These are phyloP conservation scores for Porpolomopsis calyptriformis DNA, from an alignment of 768 basidiomycete genomes.

Conservation along the genomic window DNA sequence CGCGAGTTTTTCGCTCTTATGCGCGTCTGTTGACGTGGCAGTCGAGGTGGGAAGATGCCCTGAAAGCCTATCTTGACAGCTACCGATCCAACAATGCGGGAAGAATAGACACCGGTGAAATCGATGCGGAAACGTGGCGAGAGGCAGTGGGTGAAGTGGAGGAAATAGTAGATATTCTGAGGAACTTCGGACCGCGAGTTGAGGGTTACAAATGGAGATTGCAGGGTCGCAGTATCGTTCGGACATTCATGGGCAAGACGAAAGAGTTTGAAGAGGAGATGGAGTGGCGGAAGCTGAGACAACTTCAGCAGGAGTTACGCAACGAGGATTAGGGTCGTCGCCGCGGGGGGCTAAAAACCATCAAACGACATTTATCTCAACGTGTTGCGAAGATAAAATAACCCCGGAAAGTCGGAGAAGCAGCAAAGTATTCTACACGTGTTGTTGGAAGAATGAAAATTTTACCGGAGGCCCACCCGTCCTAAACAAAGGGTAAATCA, in stretches of 20 bases:
- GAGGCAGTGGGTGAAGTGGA: conserved; percentile 71
- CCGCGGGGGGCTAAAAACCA: neutral
- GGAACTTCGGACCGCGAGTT: conserved; percentile 70
- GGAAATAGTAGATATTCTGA: conserved; percentile 74
- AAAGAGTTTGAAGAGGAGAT: conserved; percentile 83
- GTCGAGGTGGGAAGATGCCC: conserved; percentile 58
- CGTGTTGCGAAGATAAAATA: conserved; percentile 7
- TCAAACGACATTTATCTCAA: neutral
- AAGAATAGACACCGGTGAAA: conserved; percentile 55
- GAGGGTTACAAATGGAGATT: conserved; percentile 63
- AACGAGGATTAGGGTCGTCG: conserved; percentile 18
- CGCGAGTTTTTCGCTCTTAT: conserved; percentile 74
- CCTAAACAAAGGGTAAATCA: neutral
- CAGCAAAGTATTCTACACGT: conserved; percentile 12
- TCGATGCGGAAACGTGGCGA: conserved; percentile 57
- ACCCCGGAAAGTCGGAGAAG: neutral
- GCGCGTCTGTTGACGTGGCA: conserved; percentile 74
- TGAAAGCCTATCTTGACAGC: conserved; percentile 76
- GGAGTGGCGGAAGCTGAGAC: conserved; percentile 65
- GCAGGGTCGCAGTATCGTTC: conserved; percentile 76
- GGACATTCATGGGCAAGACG: conserved; percentile 83
- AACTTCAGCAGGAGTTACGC: conserved; percentile 56
- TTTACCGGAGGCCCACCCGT: neutral
- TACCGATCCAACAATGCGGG: conserved; percentile 64
- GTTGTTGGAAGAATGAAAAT: conserved; percentile 11